These are phyloP conservation scores for Polygonum aviculare DNA, from an alignment of 148 eudicot genomes.

Conservation along the genomic window DNA sequence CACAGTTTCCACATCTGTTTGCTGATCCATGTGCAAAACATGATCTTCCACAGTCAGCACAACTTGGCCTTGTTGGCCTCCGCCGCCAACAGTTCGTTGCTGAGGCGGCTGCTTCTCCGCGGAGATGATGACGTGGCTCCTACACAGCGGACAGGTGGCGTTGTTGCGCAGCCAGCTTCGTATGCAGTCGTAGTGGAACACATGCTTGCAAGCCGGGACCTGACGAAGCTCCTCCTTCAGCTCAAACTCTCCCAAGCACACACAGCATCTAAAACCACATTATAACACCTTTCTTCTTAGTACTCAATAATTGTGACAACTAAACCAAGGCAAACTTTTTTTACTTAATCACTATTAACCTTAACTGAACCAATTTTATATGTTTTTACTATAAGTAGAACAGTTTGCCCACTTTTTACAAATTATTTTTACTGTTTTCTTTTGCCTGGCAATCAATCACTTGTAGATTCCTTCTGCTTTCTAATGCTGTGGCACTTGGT, in stretches of 20 bases:
- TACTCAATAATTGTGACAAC: not conserved
- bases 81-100: constrained; percentile 1
- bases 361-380: too few species aligned
- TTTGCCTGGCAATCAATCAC: not conserved
- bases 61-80: not conserved
- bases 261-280: constrained; percentile 56
- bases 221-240: constrained; percentile 52
- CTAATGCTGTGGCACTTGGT: not conserved
- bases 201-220: constrained; percentile 60
- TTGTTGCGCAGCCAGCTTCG: constrained; percentile 63
- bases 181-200: constrained; percentile 73
- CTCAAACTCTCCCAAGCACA: constrained; percentile 90
- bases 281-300: not conserved
- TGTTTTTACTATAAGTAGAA: not conserved
- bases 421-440: not conserved
- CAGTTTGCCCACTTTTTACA: not conserved
- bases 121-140: constrained; percentile 34
- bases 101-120: constrained; percentile 2
- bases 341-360: too few species aligned
- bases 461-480: not conserved
- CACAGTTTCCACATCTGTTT: constrained; percentile 1
- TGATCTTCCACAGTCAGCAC: not conserved
- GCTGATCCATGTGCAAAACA: not conserved
- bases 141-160: constrained; percentile 82
- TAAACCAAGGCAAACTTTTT: too few species aligned